Evolutionary conservation across 352 stramenopile species (phyloP).

Genomic region (Phytopythium helicoides): DNA sequence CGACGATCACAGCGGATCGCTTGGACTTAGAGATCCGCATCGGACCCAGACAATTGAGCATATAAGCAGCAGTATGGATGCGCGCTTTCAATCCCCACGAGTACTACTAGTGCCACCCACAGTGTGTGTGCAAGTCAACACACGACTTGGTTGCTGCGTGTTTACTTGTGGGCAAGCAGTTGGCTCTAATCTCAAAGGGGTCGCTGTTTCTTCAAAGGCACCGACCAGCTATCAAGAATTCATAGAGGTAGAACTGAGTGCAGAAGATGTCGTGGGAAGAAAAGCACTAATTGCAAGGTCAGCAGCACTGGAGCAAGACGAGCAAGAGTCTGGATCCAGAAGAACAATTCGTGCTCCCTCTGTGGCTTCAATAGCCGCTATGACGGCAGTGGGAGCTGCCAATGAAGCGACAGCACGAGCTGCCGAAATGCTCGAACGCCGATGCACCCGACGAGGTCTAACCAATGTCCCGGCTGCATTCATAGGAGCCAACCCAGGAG

Average conservation of each 20-base stretch:
- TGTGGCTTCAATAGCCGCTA: constrained; percentile 16
- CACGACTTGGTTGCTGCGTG: constrained; percentile 39
- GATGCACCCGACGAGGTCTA: constrained; percentile 3
- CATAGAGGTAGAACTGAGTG: constrained; percentile 23
- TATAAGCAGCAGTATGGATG: constrained; percentile 37
- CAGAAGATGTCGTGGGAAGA: constrained; percentile 4
- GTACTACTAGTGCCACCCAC: constrained; percentile 33
- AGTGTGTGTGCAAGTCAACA: constrained; percentile 41
- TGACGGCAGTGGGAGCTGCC: constrained; percentile 26
- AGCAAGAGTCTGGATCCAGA: too few species aligned
- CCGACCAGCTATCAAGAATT: constrained; percentile 34
- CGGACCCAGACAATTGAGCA: constrained; percentile 46
- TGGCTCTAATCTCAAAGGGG: constrained; percentile 10
- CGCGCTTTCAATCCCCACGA: constrained; percentile 40
- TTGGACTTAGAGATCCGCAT: constrained; percentile 20
- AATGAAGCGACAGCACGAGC: constrained; percentile 20
- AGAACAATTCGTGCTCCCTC: background rate
- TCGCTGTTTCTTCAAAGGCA: constrained; percentile 8
- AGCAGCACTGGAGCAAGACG: constrained; percentile 20
- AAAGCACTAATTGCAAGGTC: constrained; percentile 26
- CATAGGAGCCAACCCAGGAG: too few species aligned
- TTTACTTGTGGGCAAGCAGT: constrained; percentile 26
- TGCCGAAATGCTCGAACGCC: constrained; percentile 18
- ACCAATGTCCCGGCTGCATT: too few species aligned
- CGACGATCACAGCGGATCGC: constrained; percentile 22